Conservation (phyloP, 2,329 filamentous ascomycete genomes). For the Triangularia setosa region DNA sequence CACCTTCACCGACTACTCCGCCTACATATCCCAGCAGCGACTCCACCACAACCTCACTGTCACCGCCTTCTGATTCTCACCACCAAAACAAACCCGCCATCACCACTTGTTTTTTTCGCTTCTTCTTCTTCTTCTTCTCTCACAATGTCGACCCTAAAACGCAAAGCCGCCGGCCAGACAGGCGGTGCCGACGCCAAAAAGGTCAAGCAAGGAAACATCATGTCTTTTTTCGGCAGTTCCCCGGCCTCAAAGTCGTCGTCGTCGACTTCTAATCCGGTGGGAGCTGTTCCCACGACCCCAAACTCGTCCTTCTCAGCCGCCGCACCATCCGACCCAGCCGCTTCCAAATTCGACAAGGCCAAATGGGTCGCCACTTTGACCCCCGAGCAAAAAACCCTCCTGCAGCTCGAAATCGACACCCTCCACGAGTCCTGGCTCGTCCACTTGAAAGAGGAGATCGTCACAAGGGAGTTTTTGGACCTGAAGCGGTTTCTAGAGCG, state of each 20-base stretch:
- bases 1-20: background rate
- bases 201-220: constrained; percentile 74
- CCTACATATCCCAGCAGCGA: background rate
- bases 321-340: constrained; percentile 30
- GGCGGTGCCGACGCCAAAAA: constrained; percentile 60
- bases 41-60: background rate
- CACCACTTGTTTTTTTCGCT: background rate
- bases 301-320: constrained; percentile 12
- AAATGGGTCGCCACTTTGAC: constrained; percentile 82
- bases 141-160: constrained; percentile 59
- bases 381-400: constrained; percentile 73
- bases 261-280: constrained; percentile 14
- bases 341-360: constrained; percentile 73
- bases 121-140: background rate
- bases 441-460: constrained; percentile 81
- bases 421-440: constrained; percentile 88
- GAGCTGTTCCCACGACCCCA: constrained; percentile 1
- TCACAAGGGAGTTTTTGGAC: constrained; percentile 73
- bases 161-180: constrained; percentile 54
- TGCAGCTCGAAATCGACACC: constrained; percentile 88
- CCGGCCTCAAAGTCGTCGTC: constrained; percentile 11
- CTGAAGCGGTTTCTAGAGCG: constrained; percentile 82
- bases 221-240: constrained; percentile 73
- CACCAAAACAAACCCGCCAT: constrained; percentile 6
- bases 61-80: background rate